phyloP scores from a whole-genome alignment of 1,284 basidiomycete species.

The Leucoagaricus sp. region DNA sequence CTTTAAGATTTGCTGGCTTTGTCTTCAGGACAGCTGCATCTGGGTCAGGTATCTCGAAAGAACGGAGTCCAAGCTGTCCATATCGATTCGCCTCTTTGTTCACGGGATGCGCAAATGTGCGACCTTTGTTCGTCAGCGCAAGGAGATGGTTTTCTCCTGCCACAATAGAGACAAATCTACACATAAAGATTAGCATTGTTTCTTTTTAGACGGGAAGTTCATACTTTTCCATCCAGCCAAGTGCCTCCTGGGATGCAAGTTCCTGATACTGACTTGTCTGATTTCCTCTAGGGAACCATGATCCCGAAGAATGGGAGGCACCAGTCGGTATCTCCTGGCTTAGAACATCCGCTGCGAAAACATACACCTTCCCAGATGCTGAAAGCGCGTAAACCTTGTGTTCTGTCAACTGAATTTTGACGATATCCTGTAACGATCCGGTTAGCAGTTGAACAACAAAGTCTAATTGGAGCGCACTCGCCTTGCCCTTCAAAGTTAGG shows the following conservation, averaged over 20 bases:
- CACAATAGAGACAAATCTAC: constrained; percentile 72
- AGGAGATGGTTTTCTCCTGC: constrained; percentile 84
- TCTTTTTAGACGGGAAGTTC: constrained; percentile 15
- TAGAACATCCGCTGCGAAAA: constrained; percentile 54
- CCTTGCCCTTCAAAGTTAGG: constrained; percentile 75
- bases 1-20: constrained; percentile 36
- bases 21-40: constrained; percentile 25
- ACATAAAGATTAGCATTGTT: not conserved
- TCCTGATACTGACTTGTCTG: constrained; percentile 50
- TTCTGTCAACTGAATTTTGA: constrained; percentile 57
- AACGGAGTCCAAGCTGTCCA: constrained; percentile 84
- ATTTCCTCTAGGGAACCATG: constrained; percentile 63
- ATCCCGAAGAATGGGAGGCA: constrained; percentile 39
- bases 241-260: constrained; percentile 44
- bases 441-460: not conserved
- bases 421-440: constrained; percentile 60
- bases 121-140: constrained; percentile 80
- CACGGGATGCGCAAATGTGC: constrained; percentile 81
- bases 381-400: constrained; percentile 73
- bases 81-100: constrained; percentile 78
- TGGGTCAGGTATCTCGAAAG: constrained; percentile 53
- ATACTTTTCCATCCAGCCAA: constrained; percentile 60
- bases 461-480: constrained; percentile 32
- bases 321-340: constrained; percentile 45
- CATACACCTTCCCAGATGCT: constrained; percentile 73